Evolutionary conservation across 257 asterid genomes (phyloP).

Genomic region (Petunia secreta): DNA sequence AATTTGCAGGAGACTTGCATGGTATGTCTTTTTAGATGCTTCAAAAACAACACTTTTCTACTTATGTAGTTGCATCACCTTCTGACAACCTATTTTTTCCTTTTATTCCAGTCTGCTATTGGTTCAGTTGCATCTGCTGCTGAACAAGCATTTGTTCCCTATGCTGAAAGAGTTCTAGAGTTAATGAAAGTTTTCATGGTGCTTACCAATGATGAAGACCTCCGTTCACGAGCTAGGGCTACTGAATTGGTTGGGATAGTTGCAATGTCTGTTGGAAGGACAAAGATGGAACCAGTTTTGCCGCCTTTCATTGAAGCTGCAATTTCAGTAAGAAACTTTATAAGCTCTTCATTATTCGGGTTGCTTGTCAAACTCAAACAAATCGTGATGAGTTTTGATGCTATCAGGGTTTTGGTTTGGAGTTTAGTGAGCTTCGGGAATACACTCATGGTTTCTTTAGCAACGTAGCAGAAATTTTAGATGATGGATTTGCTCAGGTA

Average conservation of each 20-base stretch:
- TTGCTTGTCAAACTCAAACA: conserved; percentile 1
- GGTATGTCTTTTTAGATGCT: conserved; percentile 45
- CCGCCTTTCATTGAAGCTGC: conserved; percentile 95
- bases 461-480: conserved; percentile 86
- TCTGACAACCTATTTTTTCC: conserved; percentile 32
- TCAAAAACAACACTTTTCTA: neutral
- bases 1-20: conserved; percentile 97
- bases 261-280: conserved; percentile 94
- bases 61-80: conserved; percentile 25
- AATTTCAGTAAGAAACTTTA: conserved; percentile 61
- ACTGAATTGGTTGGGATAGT: conserved; percentile 96
- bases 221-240: conserved; percentile 95
- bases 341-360: conserved; percentile 27
- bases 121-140: conserved; percentile 99
- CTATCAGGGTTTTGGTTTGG: conserved; percentile 86
- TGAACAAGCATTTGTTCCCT: conserved; percentile 89
- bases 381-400: conserved; percentile 34
- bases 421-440: conserved; percentile 97
- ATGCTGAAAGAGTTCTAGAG: conserved; percentile 95
- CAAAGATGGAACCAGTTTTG: conserved; percentile 83
- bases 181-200: conserved; percentile 94
- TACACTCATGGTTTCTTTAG: conserved; percentile 99
- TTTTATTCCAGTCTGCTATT: conserved; percentile 81
- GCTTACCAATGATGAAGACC: conserved; percentile 96
- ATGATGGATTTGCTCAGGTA: conserved; percentile 91